These are phyloP conservation scores for Dendrocalamus sinicus DNA, from an alignment of 176 grass and related monocot species.

Conservation along the genomic window DNA sequence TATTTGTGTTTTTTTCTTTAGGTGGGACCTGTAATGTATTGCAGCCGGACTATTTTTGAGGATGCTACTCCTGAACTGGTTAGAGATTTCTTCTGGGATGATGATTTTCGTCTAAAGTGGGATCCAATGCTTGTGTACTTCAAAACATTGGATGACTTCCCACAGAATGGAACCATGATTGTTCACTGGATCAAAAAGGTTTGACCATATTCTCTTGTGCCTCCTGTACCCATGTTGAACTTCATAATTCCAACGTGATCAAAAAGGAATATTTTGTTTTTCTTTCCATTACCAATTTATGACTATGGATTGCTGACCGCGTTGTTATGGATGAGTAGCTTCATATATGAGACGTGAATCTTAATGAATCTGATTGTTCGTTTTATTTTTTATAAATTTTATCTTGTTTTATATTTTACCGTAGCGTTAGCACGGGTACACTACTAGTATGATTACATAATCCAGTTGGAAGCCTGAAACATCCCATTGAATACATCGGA, in stretches of 20 bases:
- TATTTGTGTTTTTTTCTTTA: slow-evolving; percentile 36
- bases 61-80: slow-evolving; percentile 97
- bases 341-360: too few species aligned
- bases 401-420: too few species aligned
- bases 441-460: too few species aligned
- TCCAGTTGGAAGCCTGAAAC: too few species aligned
- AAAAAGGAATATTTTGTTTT: too few species aligned
- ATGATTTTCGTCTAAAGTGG: slow-evolving; percentile 94
- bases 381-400: too few species aligned
- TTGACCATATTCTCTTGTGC: slow-evolving; percentile 3
- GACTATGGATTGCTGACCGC: too few species aligned
- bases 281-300: too few species aligned
- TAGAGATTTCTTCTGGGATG: slow-evolving; percentile 99
- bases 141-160: slow-evolving; percentile 83
- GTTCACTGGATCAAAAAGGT: slow-evolving; percentile 99
- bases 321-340: neutral
- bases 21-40: slow-evolving; percentile 88
- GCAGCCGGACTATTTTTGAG: slow-evolving; percentile 87
- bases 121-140: slow-evolving; percentile 85
- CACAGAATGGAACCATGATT: slow-evolving; percentile 81
- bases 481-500: too few species aligned
- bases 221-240: slow-evolving; percentile 24
- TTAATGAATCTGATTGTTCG: too few species aligned
- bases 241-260: slow-evolving; percentile 32
- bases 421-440: too few species aligned